phyloP scores from a whole-genome alignment of 2,329 filamentous ascomycete genomes.

The Orbilia brochopaga region DNA sequence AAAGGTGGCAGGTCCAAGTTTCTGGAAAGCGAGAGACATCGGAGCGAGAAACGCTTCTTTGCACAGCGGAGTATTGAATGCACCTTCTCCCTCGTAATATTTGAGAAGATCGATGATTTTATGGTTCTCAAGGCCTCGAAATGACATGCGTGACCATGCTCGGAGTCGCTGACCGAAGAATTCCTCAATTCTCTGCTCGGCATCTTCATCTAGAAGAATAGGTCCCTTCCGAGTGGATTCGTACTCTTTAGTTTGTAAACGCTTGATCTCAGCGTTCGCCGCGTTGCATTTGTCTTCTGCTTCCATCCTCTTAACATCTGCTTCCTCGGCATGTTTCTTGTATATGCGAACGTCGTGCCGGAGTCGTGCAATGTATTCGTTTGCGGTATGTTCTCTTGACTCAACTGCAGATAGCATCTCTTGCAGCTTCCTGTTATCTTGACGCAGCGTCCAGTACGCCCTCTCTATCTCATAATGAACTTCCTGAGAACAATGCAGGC shows the following conservation, averaged over 20 bases:
- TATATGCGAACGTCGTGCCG: not conserved
- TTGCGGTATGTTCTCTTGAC: no score
- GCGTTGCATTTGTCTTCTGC: not conserved
- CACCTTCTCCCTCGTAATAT: not conserved
- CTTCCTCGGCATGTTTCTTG: not conserved
- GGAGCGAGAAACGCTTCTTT: not conserved
- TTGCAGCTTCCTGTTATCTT: no score
- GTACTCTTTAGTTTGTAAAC: conserved; percentile 13
- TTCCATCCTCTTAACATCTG: not conserved
- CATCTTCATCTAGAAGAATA: conserved; percentile 23
- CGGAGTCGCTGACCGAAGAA: conserved; percentile 17
- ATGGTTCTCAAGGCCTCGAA: not conserved
- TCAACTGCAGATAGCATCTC: no score
- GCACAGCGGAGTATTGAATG: not conserved
- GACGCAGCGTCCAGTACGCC: no score
- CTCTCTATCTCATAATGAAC: no score
- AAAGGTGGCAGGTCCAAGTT: conserved; percentile 4
- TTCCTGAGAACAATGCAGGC: no score
- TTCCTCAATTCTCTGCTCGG: not conserved
- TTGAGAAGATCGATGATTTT: not conserved
- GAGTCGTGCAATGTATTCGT: no score
- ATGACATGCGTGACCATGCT: conserved; percentile 9
- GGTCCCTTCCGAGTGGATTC: conserved; percentile 8
- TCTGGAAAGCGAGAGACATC: not conserved
- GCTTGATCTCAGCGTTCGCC: conserved; percentile 3